Evolutionary conservation across 2,329 filamentous ascomycete species (phyloP).

Genomic region (Fusarium albosuccineum): DNA sequence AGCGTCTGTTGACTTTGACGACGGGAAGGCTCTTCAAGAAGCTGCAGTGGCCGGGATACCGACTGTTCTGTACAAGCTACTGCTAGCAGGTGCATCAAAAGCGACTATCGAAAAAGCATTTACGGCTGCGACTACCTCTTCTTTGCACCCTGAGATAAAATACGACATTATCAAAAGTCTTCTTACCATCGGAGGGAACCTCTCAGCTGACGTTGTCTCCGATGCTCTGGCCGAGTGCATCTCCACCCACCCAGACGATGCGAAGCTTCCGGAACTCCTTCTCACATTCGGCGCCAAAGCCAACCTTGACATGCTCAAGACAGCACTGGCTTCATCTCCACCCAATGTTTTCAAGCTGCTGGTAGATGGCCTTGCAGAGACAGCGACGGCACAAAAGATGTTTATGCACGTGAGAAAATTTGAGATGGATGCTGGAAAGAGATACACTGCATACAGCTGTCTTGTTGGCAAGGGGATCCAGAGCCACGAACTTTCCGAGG

Average conservation of each 20-base stretch:
- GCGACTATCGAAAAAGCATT: constrained; percentile 13
- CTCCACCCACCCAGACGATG: constrained; percentile 11
- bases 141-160: not conserved
- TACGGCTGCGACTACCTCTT: constrained; percentile 1
- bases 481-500: constrained; percentile 2
- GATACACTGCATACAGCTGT: not conserved
- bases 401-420: constrained; percentile 2
- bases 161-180: constrained; percentile 11
- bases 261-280: not conserved
- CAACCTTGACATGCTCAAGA: not conserved
- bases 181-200: constrained; percentile 1
- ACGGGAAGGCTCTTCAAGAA: constrained; percentile 6
- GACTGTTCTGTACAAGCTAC: constrained; percentile 10
- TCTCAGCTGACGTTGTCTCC: not conserved
- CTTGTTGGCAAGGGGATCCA: not conserved
- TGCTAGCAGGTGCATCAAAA: not conserved
- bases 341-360: not conserved
- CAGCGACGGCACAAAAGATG: not conserved
- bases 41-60: constrained; percentile 9
- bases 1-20: constrained; percentile 19
- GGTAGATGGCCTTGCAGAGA: not conserved
- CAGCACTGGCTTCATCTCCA: not conserved
- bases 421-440: not conserved
- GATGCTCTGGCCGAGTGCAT: constrained; percentile 3
- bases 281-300: constrained; percentile 8